Evolutionary conservation across 768 basidiomycete species (phyloP).

Genomic region (Baorangia bicolor): DNA sequence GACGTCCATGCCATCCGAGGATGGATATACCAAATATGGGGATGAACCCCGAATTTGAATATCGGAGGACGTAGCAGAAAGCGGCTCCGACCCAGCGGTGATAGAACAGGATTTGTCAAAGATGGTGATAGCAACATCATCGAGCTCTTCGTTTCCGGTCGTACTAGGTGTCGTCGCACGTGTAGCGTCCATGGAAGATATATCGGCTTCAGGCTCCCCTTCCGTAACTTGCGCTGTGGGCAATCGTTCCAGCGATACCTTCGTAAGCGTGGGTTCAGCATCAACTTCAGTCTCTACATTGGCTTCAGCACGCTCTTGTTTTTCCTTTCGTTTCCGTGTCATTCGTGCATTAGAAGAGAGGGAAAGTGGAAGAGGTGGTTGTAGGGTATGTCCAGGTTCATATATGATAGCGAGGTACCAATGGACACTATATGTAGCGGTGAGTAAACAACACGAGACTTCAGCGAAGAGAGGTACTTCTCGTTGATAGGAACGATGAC

Average conservation of each 20-base stretch:
- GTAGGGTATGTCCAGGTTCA: conserved; percentile 64
- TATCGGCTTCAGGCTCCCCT: conserved; percentile 14
- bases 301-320: conserved; percentile 4
- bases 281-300: neutral
- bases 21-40: conserved; percentile 17
- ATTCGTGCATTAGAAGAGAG: conserved; percentile 7
- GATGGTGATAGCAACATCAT: conserved; percentile 2
- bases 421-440: conserved; percentile 60
- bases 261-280: neutral
- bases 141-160: conserved; percentile 13
- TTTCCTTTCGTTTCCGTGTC: conserved; percentile 26
- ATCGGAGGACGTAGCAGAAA: conserved; percentile 7
- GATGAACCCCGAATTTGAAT: conserved; percentile 14
- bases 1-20: conserved; percentile 30
- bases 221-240: neutral
- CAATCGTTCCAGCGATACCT: neutral
- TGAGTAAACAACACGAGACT: conserved; percentile 4
- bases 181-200: conserved; percentile 15
- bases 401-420: conserved; percentile 97
- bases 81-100: conserved; percentile 1
- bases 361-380: conserved; percentile 43
- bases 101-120: conserved; percentile 21
- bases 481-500: conserved; percentile 97
- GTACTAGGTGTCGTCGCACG: conserved; percentile 24
- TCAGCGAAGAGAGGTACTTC: conserved; percentile 52